These are phyloP conservation scores for Inga oerstediana DNA, from an alignment of 306 rosid species.

Conservation along the genomic window DNA sequence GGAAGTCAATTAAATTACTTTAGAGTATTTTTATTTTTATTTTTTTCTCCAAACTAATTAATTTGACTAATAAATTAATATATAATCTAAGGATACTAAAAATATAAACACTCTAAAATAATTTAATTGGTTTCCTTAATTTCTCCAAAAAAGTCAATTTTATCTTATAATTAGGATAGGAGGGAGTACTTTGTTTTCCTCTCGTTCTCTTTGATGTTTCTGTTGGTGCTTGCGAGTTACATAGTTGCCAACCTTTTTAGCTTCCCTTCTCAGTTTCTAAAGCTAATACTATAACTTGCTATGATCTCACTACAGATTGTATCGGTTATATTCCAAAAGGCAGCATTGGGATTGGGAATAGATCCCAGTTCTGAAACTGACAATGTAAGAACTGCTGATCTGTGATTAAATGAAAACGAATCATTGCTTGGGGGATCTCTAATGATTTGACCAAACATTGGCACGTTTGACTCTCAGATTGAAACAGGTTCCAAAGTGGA, in stretches of 20 bases:
- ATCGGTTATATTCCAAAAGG: slow-evolving; percentile 71
- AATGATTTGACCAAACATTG: slow-evolving; percentile 38
- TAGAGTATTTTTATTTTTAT: too few species aligned
- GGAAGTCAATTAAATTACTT: too few species aligned
- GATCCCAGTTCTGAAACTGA: slow-evolving; percentile 84
- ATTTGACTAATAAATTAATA: too few species aligned
- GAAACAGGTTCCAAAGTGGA: slow-evolving; percentile 90
- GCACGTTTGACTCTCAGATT: slow-evolving; percentile 61
- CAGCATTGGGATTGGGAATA: slow-evolving; percentile 82
- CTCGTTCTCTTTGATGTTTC: neutral
- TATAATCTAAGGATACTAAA: too few species aligned
- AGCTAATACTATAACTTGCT: slow-evolving; percentile 22
- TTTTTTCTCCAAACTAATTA: too few species aligned
- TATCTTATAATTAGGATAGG: too few species aligned
- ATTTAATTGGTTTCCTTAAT: too few species aligned
- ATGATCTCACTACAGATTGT: slow-evolving; percentile 54
- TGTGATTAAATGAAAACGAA: slow-evolving; percentile 4
- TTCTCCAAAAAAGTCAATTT: too few species aligned
- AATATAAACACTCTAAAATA: too few species aligned
- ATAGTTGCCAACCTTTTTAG: neutral
- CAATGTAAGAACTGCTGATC: slow-evolving; percentile 55
- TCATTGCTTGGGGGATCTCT: slow-evolving; percentile 16
- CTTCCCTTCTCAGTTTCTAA: slow-evolving; percentile 3
- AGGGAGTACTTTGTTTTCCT: neutral
- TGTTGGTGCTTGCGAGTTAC: neutral